These are phyloP conservation scores for Henckelia pumila DNA, from an alignment of 257 asterid species.

Conservation along the genomic window DNA sequence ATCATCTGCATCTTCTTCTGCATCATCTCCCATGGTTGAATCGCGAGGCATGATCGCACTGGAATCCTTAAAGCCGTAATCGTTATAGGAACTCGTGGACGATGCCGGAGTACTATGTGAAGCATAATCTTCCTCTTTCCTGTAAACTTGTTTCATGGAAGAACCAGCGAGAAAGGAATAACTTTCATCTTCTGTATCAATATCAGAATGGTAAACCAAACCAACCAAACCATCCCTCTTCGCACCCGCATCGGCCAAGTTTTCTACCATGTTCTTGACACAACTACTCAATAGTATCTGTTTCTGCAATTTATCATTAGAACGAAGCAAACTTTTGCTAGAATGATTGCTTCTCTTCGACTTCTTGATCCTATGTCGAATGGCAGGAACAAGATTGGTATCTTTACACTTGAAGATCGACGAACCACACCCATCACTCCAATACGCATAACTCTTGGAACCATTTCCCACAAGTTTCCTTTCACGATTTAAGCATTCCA, in stretches of 20 bases:
- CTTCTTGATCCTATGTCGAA: constrained; percentile 48
- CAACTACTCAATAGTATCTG: constrained; percentile 37
- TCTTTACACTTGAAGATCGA: constrained; percentile 58
- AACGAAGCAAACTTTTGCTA: constrained; percentile 37
- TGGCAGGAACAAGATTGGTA: constrained; percentile 48
- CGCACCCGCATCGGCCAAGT: constrained; percentile 35
- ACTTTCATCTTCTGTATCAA: constrained; percentile 68
- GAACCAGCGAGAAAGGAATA: constrained; percentile 59
- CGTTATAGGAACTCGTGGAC: constrained; percentile 71
- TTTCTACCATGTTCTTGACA: constrained; percentile 39
- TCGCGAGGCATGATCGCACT: constrained; percentile 83
- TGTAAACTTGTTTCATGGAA: constrained; percentile 42
- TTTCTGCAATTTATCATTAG: constrained; percentile 48
- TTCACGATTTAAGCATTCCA: constrained; percentile 55
- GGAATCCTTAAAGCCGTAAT: constrained; percentile 53
- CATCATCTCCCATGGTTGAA: constrained; percentile 71
- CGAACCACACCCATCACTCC: constrained; percentile 53
- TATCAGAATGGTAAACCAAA: constrained; percentile 69
- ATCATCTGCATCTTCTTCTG: constrained; percentile 79
- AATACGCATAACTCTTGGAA: constrained; percentile 68
- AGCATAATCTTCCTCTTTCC: constrained; percentile 73
- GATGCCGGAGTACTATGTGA: constrained; percentile 73
- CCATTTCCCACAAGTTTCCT: constrained; percentile 64
- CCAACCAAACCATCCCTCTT: constrained; percentile 56
- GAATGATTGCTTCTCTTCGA: constrained; percentile 44